Evolutionary conservation across 164 flowering plant genomes (phyloP).

Genomic region (Sextonia rubra): DNA sequence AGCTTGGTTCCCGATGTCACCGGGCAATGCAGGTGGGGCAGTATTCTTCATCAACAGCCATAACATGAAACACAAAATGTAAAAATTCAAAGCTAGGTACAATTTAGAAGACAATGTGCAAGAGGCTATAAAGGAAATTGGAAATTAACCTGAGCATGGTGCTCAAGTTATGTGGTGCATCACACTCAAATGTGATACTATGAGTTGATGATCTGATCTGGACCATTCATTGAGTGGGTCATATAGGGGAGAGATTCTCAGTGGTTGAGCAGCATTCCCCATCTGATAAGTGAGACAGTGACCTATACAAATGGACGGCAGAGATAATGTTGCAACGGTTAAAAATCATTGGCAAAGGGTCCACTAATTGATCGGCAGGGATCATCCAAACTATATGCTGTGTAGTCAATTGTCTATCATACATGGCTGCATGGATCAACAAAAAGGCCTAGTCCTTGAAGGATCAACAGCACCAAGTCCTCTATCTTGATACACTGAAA

Average conservation of each 20-base stretch:
- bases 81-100: neutral
- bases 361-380: no score
- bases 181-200: neutral
- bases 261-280: neutral
- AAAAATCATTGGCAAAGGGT: no score
- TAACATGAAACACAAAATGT: neutral
- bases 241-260: neutral
- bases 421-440: no score
- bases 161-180: neutral
- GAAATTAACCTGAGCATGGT: neutral
- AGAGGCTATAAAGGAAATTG: neutral
- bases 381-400: no score
- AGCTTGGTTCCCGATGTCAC: slow-evolving; percentile 66
- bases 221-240: neutral
- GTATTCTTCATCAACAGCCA: slow-evolving; percentile 40
- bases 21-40: slow-evolving; percentile 65
- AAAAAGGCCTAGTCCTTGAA: no score
- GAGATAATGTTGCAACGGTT: no score
- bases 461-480: no score
- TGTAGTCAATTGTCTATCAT: no score
- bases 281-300: neutral
- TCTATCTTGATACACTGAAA: no score
- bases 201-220: neutral
- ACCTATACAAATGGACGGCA: neutral
- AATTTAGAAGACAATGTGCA: neutral